Evolutionary conservation across 352 stramenopile genomes (phyloP).

Genomic region (Stephanocyclus meneghinianus): DNA sequence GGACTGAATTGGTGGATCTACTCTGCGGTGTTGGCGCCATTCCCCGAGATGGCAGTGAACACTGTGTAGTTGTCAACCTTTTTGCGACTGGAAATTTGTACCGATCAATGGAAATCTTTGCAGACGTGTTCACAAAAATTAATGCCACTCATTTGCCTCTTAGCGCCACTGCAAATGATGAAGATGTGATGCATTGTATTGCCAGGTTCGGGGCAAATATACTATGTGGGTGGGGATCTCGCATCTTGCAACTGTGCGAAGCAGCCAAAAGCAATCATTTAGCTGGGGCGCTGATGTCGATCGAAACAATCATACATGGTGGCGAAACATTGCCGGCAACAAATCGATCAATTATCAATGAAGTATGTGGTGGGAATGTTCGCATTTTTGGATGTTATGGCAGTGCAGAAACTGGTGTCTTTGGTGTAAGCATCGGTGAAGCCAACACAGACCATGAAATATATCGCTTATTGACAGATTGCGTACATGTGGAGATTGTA

Average conservation of each 20-base stretch:
- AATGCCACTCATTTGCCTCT: not conserved
- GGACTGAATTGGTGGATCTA: not conserved
- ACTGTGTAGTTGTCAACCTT: not conserved
- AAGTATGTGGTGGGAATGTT: conserved; percentile 1
- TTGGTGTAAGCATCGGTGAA: not conserved
- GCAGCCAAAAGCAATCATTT: not conserved
- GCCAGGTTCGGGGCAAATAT: not conserved
- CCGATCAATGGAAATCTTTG: conserved; percentile 5
- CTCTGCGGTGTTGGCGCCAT: not conserved
- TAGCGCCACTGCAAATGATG: not conserved
- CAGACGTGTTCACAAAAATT: not conserved
- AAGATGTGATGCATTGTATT: not conserved
- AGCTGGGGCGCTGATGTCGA: not conserved
- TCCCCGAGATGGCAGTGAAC: not conserved
- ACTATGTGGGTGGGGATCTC: not conserved
- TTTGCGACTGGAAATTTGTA: not conserved
- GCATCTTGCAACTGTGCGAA: conserved; percentile 6
- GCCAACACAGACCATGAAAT: not conserved
- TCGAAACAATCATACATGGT: not conserved
- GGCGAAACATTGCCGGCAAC: not conserved
- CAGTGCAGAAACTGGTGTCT: not conserved
- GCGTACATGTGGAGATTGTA: not conserved
- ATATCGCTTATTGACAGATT: not conserved
- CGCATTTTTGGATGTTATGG: conserved; percentile 3
- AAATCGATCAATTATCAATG: not conserved